Percentiles rank a stretch among this genome's conserved stretches.
Evolutionary conservation across 2,329 filamentous ascomycete genomes (phyloP).

Genomic region (Rosellinia necatrix): DNA sequence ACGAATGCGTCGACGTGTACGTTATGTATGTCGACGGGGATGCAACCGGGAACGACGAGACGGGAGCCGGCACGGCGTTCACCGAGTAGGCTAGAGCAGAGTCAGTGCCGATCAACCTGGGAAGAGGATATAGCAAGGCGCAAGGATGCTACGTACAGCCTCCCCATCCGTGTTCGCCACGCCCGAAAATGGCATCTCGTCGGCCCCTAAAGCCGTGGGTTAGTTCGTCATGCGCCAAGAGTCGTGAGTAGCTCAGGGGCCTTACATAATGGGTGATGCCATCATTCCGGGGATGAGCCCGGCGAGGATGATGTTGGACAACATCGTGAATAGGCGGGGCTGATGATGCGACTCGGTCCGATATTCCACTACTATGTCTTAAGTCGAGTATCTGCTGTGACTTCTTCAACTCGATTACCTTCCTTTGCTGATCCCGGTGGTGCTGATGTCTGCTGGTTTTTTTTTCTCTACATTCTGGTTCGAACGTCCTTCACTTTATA

Average conservation of each 20-base stretch:
- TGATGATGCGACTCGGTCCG: conserved; percentile 5
- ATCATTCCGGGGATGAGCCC: conserved; percentile 37
- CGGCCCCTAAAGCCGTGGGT: background rate
- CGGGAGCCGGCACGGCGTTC: background rate
- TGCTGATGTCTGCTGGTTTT: conserved; percentile 13
- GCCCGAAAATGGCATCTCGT: background rate
- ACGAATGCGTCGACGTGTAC: background rate
- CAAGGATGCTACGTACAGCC: conserved; percentile 1
- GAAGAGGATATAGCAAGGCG: too few species aligned
- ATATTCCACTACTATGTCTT: conserved; percentile 4
- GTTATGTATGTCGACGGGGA: background rate
- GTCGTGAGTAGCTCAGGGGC: background rate
- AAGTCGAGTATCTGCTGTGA: conserved; percentile 3
- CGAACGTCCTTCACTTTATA: conserved; percentile 10
- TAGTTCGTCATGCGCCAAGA: background rate
- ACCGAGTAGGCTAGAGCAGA: background rate
- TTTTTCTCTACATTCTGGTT: background rate
- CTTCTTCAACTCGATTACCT: conserved; percentile 4
- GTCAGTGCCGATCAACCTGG: too few species aligned
- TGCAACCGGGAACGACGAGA: background rate
- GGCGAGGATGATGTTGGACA: conserved; percentile 35
- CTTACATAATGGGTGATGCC: conserved; percentile 39
- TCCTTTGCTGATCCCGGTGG: conserved; percentile 11
- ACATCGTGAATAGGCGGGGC: conserved; percentile 32
- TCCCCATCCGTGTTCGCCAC: background rate